Conservation (phyloP, 495 filamentous ascomycete species). For the Hyaloscypha bicolor region DNA sequence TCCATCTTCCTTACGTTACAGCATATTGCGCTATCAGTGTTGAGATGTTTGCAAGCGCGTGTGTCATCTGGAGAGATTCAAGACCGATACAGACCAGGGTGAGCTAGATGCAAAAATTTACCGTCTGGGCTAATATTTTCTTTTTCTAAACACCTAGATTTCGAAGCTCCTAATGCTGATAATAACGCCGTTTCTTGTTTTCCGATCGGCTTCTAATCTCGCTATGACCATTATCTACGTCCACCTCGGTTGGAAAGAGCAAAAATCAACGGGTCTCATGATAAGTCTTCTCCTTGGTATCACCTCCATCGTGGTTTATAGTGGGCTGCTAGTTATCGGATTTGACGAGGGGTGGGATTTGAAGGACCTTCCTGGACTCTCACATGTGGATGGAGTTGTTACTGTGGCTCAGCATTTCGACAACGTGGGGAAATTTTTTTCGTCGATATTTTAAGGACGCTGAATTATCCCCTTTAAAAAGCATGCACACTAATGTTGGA, state of each 20-base stretch:
- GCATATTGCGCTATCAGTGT: not conserved
- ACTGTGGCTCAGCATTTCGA: not conserved
- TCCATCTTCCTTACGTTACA: not conserved
- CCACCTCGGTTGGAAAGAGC: not conserved
- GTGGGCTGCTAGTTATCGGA: not conserved
- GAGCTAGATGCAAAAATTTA: not conserved
- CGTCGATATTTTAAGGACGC: too few relatives aligned
- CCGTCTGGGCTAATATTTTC: not conserved
- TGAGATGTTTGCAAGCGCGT: not conserved
- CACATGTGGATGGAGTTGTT: not conserved
- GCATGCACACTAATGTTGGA: too few relatives aligned
- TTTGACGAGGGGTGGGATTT: not conserved
- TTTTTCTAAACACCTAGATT: not conserved
- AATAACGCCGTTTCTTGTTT: not conserved
- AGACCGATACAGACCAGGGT: not conserved
- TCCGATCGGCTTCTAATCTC: constrained; percentile 1
- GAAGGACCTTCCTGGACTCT: not conserved
- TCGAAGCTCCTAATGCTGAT: not conserved
- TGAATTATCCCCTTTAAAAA: too few relatives aligned
- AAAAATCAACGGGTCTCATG: not conserved
- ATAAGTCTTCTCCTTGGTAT: not conserved
- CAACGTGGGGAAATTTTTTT: not conserved
- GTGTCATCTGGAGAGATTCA: not conserved
- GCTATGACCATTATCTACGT: not conserved
- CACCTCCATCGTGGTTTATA: not conserved